phyloP scores from a whole-genome alignment of 1,139 yeast genomes.

The Diutina sp. region DNA sequence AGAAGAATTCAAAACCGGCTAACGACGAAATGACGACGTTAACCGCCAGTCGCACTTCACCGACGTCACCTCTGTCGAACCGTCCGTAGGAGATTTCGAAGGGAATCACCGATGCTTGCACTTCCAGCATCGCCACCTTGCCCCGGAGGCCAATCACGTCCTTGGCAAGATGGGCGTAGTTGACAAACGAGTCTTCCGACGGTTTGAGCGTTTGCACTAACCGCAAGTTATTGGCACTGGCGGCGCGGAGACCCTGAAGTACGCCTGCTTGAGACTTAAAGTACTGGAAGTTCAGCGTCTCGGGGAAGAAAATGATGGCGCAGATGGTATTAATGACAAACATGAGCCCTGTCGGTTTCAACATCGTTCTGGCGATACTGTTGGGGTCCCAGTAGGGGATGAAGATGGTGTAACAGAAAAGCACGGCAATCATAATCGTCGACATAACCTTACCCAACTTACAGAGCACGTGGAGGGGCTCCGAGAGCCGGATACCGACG shows the following conservation, averaged over 20 bases:
- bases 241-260: not conserved
- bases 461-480: constrained; percentile 6
- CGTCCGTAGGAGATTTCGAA: not conserved
- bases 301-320: constrained; percentile 16
- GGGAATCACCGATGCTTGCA: not conserved
- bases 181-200: constrained; percentile 12
- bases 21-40: not conserved
- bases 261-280: constrained; percentile 5
- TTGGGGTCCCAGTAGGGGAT: constrained; percentile 17
- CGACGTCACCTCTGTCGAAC: not conserved
- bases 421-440: constrained; percentile 8
- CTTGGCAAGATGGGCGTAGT: constrained; percentile 3
- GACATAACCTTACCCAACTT: constrained; percentile 15
- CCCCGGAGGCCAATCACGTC: not conserved
- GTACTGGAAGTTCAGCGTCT: constrained; percentile 16
- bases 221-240: constrained; percentile 10
- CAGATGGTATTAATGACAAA: constrained; percentile 11
- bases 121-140: not conserved
- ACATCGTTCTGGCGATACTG: constrained; percentile 10
- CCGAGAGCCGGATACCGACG: constrained; percentile 4
- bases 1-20: not conserved
- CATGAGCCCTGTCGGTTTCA: constrained; percentile 16
- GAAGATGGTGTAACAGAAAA: constrained; percentile 14
- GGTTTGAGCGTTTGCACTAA: constrained; percentile 18
- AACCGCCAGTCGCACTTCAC: not conserved